Base-by-base conservation (phyloP, 345 rosid genomes). In the Isatis tinctoria region DNA sequence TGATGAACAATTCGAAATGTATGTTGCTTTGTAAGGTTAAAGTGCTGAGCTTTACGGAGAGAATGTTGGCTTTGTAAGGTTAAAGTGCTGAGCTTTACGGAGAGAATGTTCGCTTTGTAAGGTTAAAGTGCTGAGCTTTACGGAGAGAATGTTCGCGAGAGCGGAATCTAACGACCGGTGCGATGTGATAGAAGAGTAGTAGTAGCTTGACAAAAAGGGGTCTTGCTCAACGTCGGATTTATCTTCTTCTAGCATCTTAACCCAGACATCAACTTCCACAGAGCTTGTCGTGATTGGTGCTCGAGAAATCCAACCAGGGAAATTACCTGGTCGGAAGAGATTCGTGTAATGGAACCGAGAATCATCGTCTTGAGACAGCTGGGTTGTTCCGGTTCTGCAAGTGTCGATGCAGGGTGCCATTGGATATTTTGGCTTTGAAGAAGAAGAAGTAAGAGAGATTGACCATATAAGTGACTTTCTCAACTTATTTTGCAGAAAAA, bases 361-460 rank as follows among this genome's bases (percentile, higher is more conserved):
- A 7, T 82, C 87, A 35, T 80, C 81, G 70, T 68, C 33, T 18
- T 80, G 86, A 36, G 80, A 51, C 11, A 51, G 57, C 11, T 10
- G 57, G 57, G 32, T 28, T 30, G 53, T 59, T 11, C 76, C 75
- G 43, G 79, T 73, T 78, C 84, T 72, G 8, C 74, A 75, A 45
- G 88, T 72, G 69, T 89, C 87, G 20, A 91, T 74, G 70, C 98
- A 91, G 22, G 94, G 49, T 10, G 93, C 88, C 98, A 93, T 87
- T 62, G 83, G 10, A 4, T 11, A 10, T 27, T 58, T 20, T 10
- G 24, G 53, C 48, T 67, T 73, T 6, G 4, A 24, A 51, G 18
- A 41, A 53, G 65, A 33, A 37, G 35, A 4, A 40, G n/a, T n/a
- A n/a, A n/a, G n/a, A n/a, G n/a, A n/a, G n/a, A n/a, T n/a, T n/a